These are phyloP conservation scores for Nannochloropsis oceanica DNA, from an alignment of 108 stramenopile species.

Conservation along the genomic window DNA sequence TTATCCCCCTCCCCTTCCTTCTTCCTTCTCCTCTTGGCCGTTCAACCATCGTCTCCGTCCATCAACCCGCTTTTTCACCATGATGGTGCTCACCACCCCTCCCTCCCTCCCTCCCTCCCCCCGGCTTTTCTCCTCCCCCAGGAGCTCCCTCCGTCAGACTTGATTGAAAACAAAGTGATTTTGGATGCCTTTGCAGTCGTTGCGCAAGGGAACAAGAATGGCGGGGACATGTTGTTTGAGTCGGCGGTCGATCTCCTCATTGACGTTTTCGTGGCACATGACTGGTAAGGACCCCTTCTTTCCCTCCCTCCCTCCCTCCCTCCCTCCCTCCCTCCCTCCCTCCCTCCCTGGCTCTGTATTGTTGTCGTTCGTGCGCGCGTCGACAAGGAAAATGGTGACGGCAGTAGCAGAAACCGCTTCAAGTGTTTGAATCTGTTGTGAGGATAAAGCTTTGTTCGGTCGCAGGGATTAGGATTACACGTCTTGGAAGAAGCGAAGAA, in stretches of 20 bases:
- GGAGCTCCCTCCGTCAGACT: neutral
- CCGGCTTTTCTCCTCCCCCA: neutral
- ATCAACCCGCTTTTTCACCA: neutral
- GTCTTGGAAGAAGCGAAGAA: too few relatives aligned
- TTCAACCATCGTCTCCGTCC: neutral
- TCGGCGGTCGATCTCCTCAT: slow-evolving; percentile 65
- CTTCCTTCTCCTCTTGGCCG: neutral
- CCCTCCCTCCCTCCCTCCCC: neutral
- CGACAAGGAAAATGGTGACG: too few relatives aligned
- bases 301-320: neutral
- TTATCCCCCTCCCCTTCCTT: neutral
- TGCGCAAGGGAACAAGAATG: neutral
- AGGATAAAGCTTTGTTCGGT: too few relatives aligned
- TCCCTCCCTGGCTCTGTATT: neutral
- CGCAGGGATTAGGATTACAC: too few relatives aligned
- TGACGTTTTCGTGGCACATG: slow-evolving; percentile 36
- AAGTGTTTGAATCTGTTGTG: too few relatives aligned
- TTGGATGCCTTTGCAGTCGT: neutral
- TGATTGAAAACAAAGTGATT: neutral
- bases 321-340: neutral
- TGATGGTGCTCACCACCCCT: neutral
- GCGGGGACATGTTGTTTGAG: slow-evolving; percentile 39
- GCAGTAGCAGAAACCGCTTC: too few relatives aligned
- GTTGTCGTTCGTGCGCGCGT: too few relatives aligned
- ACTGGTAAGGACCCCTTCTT: neutral